Percentiles rank a stretch among this genome's conserved stretches.
These are phyloP conservation scores for Vitellaria paradoxa DNA, from an alignment of 179 eudicot species.

Conservation along the genomic window DNA sequence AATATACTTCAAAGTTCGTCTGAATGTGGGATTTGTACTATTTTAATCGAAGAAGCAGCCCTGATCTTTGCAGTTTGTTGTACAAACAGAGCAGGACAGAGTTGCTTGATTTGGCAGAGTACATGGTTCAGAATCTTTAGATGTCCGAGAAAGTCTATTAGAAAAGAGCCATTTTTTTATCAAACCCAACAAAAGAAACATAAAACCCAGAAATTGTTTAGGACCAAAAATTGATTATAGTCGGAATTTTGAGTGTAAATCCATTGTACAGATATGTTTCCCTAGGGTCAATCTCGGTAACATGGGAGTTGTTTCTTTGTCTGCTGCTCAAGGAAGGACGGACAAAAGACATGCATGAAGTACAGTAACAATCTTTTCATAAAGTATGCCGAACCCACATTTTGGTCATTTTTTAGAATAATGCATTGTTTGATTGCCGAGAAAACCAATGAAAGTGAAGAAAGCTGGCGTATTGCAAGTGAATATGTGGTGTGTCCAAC, in stretches of 20 bases:
- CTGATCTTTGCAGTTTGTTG: neutral
- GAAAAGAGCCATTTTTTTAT: neutral
- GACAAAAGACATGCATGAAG: too few relatives aligned
- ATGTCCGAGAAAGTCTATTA: neutral
- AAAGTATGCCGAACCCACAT: too few relatives aligned
- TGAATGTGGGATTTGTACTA: neutral
- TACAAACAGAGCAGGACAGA: neutral
- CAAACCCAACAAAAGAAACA: neutral
- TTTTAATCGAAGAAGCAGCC: neutral
- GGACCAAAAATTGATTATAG: too few relatives aligned
- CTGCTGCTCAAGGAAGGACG: too few relatives aligned
- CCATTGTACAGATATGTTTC: neutral
- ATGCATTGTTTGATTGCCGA: neutral
- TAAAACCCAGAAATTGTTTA: neutral
- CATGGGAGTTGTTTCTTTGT: too few relatives aligned
- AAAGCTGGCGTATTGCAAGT: too few relatives aligned
- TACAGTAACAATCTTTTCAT: too few relatives aligned
- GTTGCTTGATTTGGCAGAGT: neutral
- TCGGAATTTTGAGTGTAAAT: neutral
- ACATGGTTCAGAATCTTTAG: neutral
- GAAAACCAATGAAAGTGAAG: too few relatives aligned
- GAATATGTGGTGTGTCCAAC: too few relatives aligned
- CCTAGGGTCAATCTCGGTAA: neutral
- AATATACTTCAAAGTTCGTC: too few relatives aligned
- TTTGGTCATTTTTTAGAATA: neutral